Conservation (phyloP, 768 basidiomycete genomes). For the Leccinum uliginosum region DNA sequence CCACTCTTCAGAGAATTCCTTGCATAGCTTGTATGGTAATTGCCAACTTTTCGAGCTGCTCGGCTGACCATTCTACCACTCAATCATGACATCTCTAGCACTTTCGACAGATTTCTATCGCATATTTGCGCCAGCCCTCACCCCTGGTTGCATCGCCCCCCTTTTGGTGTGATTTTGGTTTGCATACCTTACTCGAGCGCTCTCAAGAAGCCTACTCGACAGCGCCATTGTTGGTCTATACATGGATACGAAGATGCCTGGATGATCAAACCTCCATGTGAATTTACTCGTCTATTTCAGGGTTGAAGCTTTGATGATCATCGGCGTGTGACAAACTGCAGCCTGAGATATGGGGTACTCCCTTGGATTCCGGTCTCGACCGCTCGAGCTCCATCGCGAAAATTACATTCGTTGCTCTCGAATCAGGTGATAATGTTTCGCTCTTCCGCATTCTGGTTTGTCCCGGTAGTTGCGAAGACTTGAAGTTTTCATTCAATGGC, state of each 20-base stretch:
- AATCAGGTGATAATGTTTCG: background rate
- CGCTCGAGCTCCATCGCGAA: background rate
- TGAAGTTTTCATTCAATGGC: background rate
- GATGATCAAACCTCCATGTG: background rate
- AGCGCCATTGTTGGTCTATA: background rate
- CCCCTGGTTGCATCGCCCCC: background rate
- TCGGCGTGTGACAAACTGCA: background rate
- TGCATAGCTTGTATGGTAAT: background rate
- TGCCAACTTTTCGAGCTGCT: background rate
- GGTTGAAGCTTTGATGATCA: constrained; percentile 1
- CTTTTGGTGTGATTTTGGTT: background rate
- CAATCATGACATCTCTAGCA: background rate
- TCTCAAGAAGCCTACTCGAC: background rate
- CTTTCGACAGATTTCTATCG: background rate
- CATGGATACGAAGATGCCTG: background rate
- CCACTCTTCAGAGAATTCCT: background rate
- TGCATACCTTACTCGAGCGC: background rate
- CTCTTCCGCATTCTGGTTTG: background rate
- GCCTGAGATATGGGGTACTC: background rate
- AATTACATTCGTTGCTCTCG: background rate
- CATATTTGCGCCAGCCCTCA: background rate
- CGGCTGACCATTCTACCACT: background rate
- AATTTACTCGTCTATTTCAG: constrained; percentile 9
- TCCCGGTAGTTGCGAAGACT: background rate
- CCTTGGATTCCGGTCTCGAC: constrained; percentile 3